Percentiles rank a stretch among this genome's conserved stretches.
Evolutionary conservation across 305 asterid species (phyloP).

Genomic region (Petunia hybrid): DNA sequence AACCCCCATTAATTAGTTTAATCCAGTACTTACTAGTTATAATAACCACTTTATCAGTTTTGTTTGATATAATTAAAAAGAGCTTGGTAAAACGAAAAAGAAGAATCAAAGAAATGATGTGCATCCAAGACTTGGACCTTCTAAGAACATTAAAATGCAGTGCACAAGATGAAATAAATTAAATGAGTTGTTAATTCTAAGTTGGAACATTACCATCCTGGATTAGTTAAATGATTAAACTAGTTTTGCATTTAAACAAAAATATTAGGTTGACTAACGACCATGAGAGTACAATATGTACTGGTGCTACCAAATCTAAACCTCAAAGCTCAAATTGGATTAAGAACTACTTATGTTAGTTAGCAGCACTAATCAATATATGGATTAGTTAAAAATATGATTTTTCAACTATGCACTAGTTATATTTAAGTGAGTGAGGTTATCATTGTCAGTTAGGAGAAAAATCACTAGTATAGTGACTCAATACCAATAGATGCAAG

Average conservation of each 20-base stretch:
- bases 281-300: slow-evolving; percentile 18
- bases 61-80: not conserved
- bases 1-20: slow-evolving; percentile 24
- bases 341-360: slow-evolving; percentile 26
- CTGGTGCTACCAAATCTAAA: slow-evolving; percentile 31
- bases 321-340: slow-evolving; percentile 17
- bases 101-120: not conserved
- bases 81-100: not conserved
- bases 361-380: not conserved
- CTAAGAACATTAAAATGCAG: not conserved
- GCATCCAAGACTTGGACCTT: not conserved
- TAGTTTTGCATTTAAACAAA: not conserved
- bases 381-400: slow-evolving; percentile 22
- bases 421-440: not conserved
- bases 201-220: not conserved
- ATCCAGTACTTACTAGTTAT: not conserved
- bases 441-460: slow-evolving; percentile 28
- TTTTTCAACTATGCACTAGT: not conserved
- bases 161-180: not conserved
- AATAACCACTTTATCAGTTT: not conserved
- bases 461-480: not conserved
- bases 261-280: slow-evolving; percentile 3
- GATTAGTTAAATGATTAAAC: not conserved
- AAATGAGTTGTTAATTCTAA: not conserved
- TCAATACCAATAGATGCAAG: not conserved